phyloP scores from a whole-genome alignment of 2,329 filamentous ascomycete species.

The Hymenoscyphus salicellus region DNA sequence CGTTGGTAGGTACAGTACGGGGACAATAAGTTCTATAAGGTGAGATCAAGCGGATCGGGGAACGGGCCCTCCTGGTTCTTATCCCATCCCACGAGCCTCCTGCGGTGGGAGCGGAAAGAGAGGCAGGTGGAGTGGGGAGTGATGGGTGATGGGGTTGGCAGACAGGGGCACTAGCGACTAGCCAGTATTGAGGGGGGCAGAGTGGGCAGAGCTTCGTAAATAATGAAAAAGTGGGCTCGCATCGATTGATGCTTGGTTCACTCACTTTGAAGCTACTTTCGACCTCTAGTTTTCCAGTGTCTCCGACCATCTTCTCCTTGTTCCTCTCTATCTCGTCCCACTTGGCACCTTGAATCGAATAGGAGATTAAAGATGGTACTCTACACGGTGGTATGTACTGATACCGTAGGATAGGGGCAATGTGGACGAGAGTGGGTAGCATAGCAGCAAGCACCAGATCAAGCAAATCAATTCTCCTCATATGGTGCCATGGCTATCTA shows the following conservation, averaged over 20 bases:
- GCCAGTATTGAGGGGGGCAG: neutral
- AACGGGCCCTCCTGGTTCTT: conserved; percentile 31
- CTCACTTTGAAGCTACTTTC: neutral
- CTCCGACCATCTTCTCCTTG: neutral
- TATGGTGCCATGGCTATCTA: neutral
- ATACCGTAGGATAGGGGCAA: neutral
- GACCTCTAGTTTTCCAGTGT: neutral
- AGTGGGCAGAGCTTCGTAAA: neutral
- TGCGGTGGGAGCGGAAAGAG: conserved; percentile 14
- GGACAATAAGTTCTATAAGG: conserved; percentile 17
- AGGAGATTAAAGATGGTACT: neutral
- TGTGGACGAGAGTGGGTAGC: neutral
- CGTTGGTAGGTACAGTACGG: conserved; percentile 14
- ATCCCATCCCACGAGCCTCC: conserved; percentile 26
- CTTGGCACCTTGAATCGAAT: neutral
- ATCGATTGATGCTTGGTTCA: neutral
- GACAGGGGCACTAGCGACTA: neutral
- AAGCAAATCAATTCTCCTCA: neutral
- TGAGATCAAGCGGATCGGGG: conserved; percentile 25
- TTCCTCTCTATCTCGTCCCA: conserved; percentile 1
- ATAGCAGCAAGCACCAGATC: neutral
- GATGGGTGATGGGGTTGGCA: conserved; percentile 11
- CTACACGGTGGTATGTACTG: neutral
- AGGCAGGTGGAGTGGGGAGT: conserved; percentile 4
- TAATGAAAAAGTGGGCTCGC: neutral